Conservation (phyloP, 257 asterid species). For the Lithospermum erythrorhizon region DNA sequence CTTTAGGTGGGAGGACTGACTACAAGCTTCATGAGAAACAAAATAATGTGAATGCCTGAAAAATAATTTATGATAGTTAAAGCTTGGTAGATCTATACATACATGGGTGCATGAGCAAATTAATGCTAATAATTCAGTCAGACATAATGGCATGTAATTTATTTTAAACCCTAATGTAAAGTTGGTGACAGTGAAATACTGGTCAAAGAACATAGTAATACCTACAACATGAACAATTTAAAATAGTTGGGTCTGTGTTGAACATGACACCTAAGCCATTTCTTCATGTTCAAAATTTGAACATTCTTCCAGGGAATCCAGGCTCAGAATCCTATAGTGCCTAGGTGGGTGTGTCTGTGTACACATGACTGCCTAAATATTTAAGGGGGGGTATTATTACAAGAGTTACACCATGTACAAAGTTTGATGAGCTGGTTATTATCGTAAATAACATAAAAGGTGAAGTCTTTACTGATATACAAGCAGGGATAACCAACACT, state of each 20-base stretch:
- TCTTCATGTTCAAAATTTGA: background rate
- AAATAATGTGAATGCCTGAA: slow-evolving; percentile 48
- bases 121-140: background rate
- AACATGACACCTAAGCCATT: background rate
- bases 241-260: background rate
- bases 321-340: too few species aligned
- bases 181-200: background rate
- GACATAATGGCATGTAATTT: background rate
- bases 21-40: slow-evolving; percentile 32
- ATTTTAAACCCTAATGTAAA: too few species aligned
- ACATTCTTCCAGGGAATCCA: too few species aligned
- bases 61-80: background rate
- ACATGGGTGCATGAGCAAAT: background rate
- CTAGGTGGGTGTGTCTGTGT: too few species aligned
- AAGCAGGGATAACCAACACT: background rate
- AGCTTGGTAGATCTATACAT: too few species aligned
- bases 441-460: background rate
- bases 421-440: background rate
- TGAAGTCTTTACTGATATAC: background rate
- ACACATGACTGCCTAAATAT: too few species aligned
- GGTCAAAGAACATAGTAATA: background rate
- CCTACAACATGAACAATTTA: too few species aligned
- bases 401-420: too few species aligned
- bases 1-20: slow-evolving; percentile 39
- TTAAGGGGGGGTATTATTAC: too few species aligned